phyloP scores from a whole-genome alignment of 805 yeast species.

The Saccharomycopsis sp. region DNA sequence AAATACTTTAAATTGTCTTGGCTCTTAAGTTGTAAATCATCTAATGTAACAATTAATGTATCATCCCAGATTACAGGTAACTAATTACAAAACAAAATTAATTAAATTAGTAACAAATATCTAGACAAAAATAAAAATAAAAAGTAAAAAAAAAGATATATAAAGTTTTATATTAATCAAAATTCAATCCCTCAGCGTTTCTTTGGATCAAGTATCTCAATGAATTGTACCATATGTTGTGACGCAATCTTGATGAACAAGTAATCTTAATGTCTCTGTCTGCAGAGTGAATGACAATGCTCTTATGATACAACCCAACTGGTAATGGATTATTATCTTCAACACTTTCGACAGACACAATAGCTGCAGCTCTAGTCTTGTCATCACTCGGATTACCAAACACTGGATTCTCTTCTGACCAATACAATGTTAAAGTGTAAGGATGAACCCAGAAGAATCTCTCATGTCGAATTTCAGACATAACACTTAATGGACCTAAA shows the following conservation, averaged over 20 bases:
- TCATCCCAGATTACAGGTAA: neutral
- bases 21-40: neutral
- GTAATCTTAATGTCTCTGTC: conserved; percentile 68
- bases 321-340: conserved; percentile 84
- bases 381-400: conserved; percentile 57
- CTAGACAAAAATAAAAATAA: neutral
- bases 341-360: conserved; percentile 69
- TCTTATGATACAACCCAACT: conserved; percentile 79
- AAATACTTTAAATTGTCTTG: no score
- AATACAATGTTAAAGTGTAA: conserved; percentile 79
- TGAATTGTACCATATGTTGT: conserved; percentile 86
- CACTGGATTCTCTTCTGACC: conserved; percentile 81
- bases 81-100: neutral
- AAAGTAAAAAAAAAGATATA: neutral
- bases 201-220: conserved; percentile 66
- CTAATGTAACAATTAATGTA: neutral
- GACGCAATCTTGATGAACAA: conserved; percentile 81
- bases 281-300: conserved; percentile 63
- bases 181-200: conserved; percentile 49
- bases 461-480: conserved; percentile 79
- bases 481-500: conserved; percentile 61
- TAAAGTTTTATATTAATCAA: conserved; percentile 27
- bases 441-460: conserved; percentile 97
- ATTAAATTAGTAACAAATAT: neutral
- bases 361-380: conserved; percentile 74